Base-by-base conservation (phyloP, 192 early-diverging fungal species). In the Backusella tarrabulga region DNA sequence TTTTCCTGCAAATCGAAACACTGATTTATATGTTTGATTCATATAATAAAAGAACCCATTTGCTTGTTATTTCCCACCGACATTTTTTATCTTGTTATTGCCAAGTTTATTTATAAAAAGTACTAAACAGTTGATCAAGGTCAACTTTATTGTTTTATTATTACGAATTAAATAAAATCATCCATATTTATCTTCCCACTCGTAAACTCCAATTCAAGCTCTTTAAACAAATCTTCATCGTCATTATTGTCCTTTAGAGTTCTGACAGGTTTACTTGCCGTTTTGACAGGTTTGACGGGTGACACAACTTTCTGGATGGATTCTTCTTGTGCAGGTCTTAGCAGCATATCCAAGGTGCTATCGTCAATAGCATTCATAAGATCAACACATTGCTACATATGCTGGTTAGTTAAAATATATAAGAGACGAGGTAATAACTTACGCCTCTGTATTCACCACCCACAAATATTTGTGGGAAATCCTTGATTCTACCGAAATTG, bases 391-490 rank as follows among this genome's bases (percentile, higher is more conserved):
- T 77, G 76, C 78, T 79, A 66, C 8, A 32, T 32, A 32, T 32
- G 32, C 32, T 32, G 2, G 32, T 32, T n/a, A 17, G 50, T 1
- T 14, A 9, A 52, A 3, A 26, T 23, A 26, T 67, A 32, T 26
- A 32, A 32, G 32, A 32, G 32, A 3, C 0, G 32, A 32, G 32
- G 32, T 32, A 32, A 26, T 26, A 8, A 71, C 81, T 77, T 78
- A 82, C 81, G 9, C 85, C 87, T 34, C 82, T 73, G 67, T 84
- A 88, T 60, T 86, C 84, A 32, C 85, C 85, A 8, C 81, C 87
- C 0, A 85, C 77, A 77, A 86, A 88, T 26, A 88, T 36, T 56
- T 86, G 85, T 1, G 87, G 87, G 7, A 88, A 71, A 15, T 77
- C 67, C 19, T 73, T 83, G 52, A 79, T 80, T 32, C 84, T 76